A percentile compares a stretch with the other conserved stretches of the same genome.
These are phyloP conservation scores for Chaetomium tenue DNA, from an alignment of 495 filamentous ascomycete species.

Conservation along the genomic window DNA sequence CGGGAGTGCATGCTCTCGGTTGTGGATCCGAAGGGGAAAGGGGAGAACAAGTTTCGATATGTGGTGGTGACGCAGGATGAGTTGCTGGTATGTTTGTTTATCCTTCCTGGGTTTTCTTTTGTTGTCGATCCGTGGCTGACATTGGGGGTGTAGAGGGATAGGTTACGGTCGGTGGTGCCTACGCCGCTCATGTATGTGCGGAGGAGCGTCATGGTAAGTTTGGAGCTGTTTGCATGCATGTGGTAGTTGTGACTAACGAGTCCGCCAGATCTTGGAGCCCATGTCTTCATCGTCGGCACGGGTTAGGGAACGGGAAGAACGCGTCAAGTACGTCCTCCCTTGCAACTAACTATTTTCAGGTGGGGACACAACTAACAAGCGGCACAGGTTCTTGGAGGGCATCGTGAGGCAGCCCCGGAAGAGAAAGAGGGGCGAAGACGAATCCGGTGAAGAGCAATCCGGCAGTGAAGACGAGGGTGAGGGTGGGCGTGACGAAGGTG, in stretches of 20 bases:
- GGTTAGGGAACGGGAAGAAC: conserved; percentile 66
- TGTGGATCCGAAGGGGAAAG: conserved; percentile 67
- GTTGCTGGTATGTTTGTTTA: conserved; percentile 24
- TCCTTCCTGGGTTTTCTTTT: background rate
- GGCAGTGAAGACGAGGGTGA: conserved; percentile 26
- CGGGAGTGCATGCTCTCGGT: conserved; percentile 74
- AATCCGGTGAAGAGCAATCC: conserved; percentile 32
- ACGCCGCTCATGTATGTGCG: conserved; percentile 70
- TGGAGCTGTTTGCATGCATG: background rate
- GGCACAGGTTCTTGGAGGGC: conserved; percentile 32
- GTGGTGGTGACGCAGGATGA: conserved; percentile 75
- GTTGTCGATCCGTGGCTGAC: background rate
- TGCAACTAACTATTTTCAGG: background rate
- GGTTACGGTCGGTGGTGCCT: conserved; percentile 35
- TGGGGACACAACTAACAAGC: conserved; percentile 11
- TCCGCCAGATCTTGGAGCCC: conserved; percentile 61
- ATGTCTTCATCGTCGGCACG: conserved; percentile 66
- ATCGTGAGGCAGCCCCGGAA: conserved; percentile 37
- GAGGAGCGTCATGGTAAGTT: conserved; percentile 74
- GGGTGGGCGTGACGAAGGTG: conserved; percentile 25
- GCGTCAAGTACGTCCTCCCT: conserved; percentile 61
- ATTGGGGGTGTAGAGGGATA: conserved; percentile 27
- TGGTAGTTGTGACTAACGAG: background rate
- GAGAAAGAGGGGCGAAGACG: conserved; percentile 56
- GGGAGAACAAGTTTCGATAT: conserved; percentile 86